A percentile compares a stretch with the other conserved stretches of the same genome.
phyloP scores from a whole-genome alignment of 148 eudicot species.

The Polygonum maritimum region DNA sequence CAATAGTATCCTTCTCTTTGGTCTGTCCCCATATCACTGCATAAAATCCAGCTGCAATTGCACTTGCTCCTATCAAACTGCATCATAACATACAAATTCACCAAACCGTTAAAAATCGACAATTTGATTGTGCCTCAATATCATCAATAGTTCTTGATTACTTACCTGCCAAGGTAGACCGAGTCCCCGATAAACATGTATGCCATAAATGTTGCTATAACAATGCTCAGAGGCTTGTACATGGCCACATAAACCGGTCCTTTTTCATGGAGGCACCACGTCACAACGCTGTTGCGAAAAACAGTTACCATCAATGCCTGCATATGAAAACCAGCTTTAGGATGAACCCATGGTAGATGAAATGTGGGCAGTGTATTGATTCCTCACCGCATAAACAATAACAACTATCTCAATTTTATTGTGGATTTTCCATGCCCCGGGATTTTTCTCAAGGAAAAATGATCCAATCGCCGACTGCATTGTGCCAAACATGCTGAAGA shows the following conservation, averaged over 20 bases:
- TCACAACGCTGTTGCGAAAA: slow-evolving; percentile 26
- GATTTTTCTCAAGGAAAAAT: slow-evolving; percentile 23
- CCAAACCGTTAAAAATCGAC: neutral
- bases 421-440: slow-evolving; percentile 31
- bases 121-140: neutral
- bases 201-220: slow-evolving; percentile 33
- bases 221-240: slow-evolving; percentile 44
- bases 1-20: slow-evolving; percentile 22
- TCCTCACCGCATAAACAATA: slow-evolving; percentile 31
- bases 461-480: slow-evolving; percentile 27
- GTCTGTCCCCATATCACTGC: slow-evolving; percentile 37
- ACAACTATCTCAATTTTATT: slow-evolving; percentile 28
- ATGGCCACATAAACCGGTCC: slow-evolving; percentile 47
- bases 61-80: slow-evolving; percentile 32
- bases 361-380: neutral
- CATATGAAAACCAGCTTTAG: neutral
- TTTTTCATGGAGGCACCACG: slow-evolving; percentile 35
- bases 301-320: slow-evolving; percentile 28
- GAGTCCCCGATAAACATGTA: slow-evolving; percentile 33
- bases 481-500: slow-evolving; percentile 50
- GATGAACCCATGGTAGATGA: neutral
- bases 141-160: neutral
- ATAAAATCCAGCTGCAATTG: slow-evolving; percentile 31
- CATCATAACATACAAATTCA: slow-evolving; percentile 1
- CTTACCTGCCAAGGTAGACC: slow-evolving; percentile 47